phyloP scores from a whole-genome alignment of 75 land plant genomes.

The Ceratopteris richardii region DNA sequence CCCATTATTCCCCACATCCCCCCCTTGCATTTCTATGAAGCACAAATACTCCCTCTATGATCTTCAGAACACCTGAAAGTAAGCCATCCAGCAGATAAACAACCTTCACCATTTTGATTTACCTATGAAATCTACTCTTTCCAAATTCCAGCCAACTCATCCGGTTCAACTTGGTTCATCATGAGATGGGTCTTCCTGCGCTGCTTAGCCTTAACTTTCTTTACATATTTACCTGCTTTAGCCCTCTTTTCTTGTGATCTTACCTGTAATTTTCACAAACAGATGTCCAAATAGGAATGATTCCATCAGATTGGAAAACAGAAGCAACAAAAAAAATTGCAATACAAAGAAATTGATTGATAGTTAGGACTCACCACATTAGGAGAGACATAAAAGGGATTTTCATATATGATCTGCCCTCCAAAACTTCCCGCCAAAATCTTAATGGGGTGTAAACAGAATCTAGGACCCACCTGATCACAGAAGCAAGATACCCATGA shows the following conservation, averaged over 20 bases:
- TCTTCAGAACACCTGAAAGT: too few species aligned
- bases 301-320: too few species aligned
- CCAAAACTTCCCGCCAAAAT: slow-evolving; percentile 93
- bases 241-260: slow-evolving; percentile 68
- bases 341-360: too few species aligned
- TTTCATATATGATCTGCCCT: slow-evolving; percentile 91
- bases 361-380: slow-evolving; percentile 57
- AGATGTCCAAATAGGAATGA: too few species aligned
- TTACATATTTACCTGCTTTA: slow-evolving; percentile 82
- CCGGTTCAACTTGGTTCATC: slow-evolving; percentile 54
- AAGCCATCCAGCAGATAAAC: too few species aligned
- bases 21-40: too few species aligned
- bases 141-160: slow-evolving; percentile 88
- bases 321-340: too few species aligned
- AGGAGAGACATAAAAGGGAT: slow-evolving; percentile 84
- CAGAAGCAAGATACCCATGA: neutral
- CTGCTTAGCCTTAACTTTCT: slow-evolving; percentile 81
- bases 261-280: too few species aligned
- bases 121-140: slow-evolving; percentile 44
- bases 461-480: slow-evolving; percentile 88
- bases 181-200: slow-evolving; percentile 63
- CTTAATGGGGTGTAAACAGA: slow-evolving; percentile 90
- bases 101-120: too few species aligned
- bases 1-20: too few species aligned
- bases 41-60: too few species aligned